A percentile compares a stretch with the other conserved stretches of the same genome.
Conservation (phyloP, 108 stramenopile species). For the Fragilaria crotonensis region DNA sequence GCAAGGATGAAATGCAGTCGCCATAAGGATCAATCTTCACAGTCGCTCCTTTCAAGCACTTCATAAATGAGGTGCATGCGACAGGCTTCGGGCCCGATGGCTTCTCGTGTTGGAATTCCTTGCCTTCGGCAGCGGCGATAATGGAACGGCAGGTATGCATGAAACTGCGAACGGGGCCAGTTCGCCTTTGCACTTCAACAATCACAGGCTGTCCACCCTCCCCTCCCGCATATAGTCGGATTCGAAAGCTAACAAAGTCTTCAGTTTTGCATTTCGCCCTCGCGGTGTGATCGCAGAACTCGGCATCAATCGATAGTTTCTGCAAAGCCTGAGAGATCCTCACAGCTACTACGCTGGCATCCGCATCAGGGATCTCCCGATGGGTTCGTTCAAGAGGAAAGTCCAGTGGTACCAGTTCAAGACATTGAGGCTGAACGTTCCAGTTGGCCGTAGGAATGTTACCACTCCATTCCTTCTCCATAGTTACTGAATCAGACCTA, state of each 20-base stretch:
- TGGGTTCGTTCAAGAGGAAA: conserved; percentile 46
- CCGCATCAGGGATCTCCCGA: conserved; percentile 32
- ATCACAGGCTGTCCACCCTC: conserved; percentile 39
- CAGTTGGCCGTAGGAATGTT: background rate
- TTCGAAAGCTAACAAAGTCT: conserved; percentile 58
- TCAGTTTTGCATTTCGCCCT: conserved; percentile 61
- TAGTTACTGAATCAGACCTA: background rate
- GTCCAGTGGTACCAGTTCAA: conserved; percentile 27
- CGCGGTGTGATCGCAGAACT: conserved; percentile 34
- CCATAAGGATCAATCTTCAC: conserved; percentile 4
- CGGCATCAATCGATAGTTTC: conserved; percentile 49
- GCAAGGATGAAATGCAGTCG: conserved; percentile 1
- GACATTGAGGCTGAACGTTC: background rate
- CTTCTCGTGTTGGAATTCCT: conserved; percentile 4
- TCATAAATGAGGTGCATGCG: conserved; percentile 21
- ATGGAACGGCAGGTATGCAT: conserved; percentile 58
- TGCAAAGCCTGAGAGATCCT: conserved; percentile 53
- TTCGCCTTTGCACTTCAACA: conserved; percentile 64
- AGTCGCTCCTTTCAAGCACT: conserved; percentile 28
- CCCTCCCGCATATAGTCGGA: conserved; percentile 51
- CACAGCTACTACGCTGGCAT: conserved; percentile 34
- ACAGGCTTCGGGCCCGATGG: conserved; percentile 2
- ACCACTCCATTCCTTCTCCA: conserved; percentile 8
- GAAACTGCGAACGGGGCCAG: conserved; percentile 50
- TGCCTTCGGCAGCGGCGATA: conserved; percentile 60